A percentile compares a stretch with the other conserved stretches of the same genome.
These are phyloP conservation scores for Microascus cirrosus DNA, from an alignment of 2,329 filamentous ascomycete genomes.

Conservation along the genomic window DNA sequence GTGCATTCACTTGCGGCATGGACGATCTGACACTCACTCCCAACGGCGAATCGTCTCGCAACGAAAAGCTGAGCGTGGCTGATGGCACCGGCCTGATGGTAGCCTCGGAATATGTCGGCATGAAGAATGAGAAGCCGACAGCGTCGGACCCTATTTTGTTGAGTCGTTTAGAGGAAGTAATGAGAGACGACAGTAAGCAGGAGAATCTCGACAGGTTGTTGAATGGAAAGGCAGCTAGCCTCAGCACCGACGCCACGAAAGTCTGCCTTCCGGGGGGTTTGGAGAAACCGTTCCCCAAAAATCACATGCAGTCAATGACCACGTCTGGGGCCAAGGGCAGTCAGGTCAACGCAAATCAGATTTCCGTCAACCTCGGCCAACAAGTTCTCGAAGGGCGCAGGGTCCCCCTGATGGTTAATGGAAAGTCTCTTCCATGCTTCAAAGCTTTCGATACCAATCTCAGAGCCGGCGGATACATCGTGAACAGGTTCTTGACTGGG, in stretches of 20 bases:
- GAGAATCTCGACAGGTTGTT: constrained; percentile 80
- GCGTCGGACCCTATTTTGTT: constrained; percentile 60
- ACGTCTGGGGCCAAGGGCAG: constrained; percentile 91
- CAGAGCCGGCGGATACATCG: constrained; percentile 85
- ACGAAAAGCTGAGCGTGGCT: constrained; percentile 56
- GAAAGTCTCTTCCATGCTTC: constrained; percentile 92
- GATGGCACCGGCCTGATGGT: constrained; percentile 63
- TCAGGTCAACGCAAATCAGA: constrained; percentile 88
- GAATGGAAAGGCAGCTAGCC: constrained; percentile 55
- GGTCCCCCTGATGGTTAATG: constrained; percentile 95
- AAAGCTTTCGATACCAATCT: constrained; percentile 82
- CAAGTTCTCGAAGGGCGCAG: constrained; percentile 90
- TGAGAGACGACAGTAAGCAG: constrained; percentile 86
- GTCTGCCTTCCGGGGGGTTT: constrained; percentile 73
- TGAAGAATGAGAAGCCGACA: constrained; percentile 53
- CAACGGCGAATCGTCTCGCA: constrained; percentile 62
- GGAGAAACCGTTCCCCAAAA: constrained; percentile 85
- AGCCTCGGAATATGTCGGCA: constrained; percentile 77
- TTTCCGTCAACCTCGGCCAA: constrained; percentile 94
- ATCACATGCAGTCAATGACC: constrained; percentile 99
- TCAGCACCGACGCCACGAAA: constrained; percentile 70
- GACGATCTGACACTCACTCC: constrained; percentile 83
- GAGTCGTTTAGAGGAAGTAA: constrained; percentile 73
- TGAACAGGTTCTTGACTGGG: constrained; percentile 93
- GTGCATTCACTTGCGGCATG: constrained; percentile 94